Evolutionary conservation across 495 filamentous ascomycete genomes (phyloP), one percentile per base, ranked within the genome.

Genomic region (Staphylotrichum tortipilum): DNA sequence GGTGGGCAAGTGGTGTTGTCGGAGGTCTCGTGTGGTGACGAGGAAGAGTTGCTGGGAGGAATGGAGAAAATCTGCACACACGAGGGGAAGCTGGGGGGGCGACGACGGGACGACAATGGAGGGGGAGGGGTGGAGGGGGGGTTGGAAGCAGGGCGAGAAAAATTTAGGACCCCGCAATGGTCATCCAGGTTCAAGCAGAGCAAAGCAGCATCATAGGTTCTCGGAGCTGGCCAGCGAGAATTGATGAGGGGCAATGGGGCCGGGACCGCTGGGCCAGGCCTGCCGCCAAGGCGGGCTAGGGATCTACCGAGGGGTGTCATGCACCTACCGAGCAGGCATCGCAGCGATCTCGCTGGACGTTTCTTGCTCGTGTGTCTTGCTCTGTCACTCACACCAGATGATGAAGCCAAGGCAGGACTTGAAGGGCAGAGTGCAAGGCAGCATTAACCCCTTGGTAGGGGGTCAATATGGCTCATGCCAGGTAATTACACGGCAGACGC

Each of bases 91-190:
- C 35, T 14, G 14, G 33, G 35, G 52, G 12, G 23, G 46, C 31
- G 22, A 17, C n/a, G 35, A 8, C 26, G 31, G n/a, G n/a, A n/a
- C n/a, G n/a, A n/a, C n/a, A n/a, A n/a, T 41, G 33, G 37, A 41
- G 36, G 53, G 42, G 52, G 55, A 36, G 40, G 31, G n/a, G 28
- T n/a, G 9, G 45, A 51, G 55, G 44, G 50, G 52, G 49, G 43
- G 14, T 44, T 56, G 39, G 49, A 49, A 49, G 49, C 30, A 43
- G 10, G 6, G 21, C n/a, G 29, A 50, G 39, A 53, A 52, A 58
- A 54, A 56, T 54, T 54, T 24, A 46, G 47, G 48, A 53, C 49
- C 58, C 59, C 58, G 53, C 56, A 56, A 24, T 52, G 40, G 15
- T 14, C 36, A 33, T 29, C 40, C 7, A 44, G 19, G 30, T 39